Base-by-base conservation (phyloP, 257 asterid genomes). In the Primulina eburnea region DNA sequence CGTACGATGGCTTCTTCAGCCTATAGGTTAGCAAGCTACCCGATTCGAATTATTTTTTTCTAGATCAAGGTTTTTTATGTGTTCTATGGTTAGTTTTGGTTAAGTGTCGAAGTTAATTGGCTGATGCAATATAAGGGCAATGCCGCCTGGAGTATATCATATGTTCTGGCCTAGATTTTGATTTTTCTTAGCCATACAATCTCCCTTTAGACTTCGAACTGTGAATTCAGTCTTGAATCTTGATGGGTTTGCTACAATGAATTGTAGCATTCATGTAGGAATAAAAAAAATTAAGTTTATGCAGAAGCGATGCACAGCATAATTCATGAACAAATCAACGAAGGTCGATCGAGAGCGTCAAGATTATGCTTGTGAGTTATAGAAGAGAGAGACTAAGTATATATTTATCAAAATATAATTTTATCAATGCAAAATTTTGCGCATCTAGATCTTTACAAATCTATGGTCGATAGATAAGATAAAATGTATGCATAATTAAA, bases 1-100 rank as follows among this genome's bases (percentile, higher is more conserved):
- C 11, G 77, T 79, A 4, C 81, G 82, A 82, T 92, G 97, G 98
- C 68, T 90, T 79, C 93, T 92, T 83, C 80, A 90, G 76, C 94
- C 94, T 71, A 78, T 90, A 12, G 96, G 97, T 89, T 24, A 24
- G 81, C 75, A 8, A 16, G 75, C 74, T 12, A 33, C 3, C 29
- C 28, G 7, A 0, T 9, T 11, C 16, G n/a, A 53, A 17, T 12
- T 33, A 68, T 30, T 29, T 29, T 0, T 4, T 28, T 35, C 11
- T 26, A 5, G n/a, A 10, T 12, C 20, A 11, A 18, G 55, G 30
- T 10, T 21, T 29, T 6, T 72, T 8, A 33, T 47, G 55, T 47
- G 55, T 47, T 47, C 5, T 47, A 5, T 8, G 17, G 8, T 7
- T 67, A 29, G 53, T 18, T 47, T 65, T 50, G 65, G 20, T 60